Evolutionary conservation across 306 rosid genomes (phyloP).

Genomic region (Inga leiocalycina): DNA sequence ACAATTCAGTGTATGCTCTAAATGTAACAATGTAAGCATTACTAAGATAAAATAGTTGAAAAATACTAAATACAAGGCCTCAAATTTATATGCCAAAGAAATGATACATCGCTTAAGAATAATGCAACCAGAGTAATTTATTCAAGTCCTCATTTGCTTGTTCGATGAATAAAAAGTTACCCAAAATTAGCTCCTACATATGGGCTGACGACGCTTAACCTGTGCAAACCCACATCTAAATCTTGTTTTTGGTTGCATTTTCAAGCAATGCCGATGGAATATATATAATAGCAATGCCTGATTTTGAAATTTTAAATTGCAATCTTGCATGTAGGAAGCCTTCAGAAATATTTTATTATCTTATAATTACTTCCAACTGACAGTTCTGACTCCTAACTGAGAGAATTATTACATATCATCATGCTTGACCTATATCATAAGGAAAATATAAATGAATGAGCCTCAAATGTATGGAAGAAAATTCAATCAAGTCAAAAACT

Average conservation of each 20-base stretch:
- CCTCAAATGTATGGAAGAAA: too few species aligned
- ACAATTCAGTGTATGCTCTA: constrained; percentile 37
- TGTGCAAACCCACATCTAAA: neutral
- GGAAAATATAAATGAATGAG: too few species aligned
- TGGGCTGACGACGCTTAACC: neutral
- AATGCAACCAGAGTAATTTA: neutral
- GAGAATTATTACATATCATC: too few species aligned
- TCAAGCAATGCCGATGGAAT: neutral
- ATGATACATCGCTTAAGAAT: neutral
- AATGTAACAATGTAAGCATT: neutral
- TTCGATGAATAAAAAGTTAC: neutral
- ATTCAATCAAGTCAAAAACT: too few species aligned
- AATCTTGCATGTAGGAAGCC: too few species aligned
- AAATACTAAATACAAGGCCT: neutral
- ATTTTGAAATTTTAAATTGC: too few species aligned
- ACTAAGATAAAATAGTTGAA: constrained; percentile 1
- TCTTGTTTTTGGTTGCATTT: neutral
- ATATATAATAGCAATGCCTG: too few species aligned
- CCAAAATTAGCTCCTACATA: neutral
- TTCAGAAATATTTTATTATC: too few species aligned
- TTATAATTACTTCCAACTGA: too few species aligned
- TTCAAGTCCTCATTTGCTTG: neutral
- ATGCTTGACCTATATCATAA: too few species aligned
- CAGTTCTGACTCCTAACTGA: too few species aligned
- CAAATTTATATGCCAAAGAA: neutral